Conservation (phyloP, 306 rosid genomes). For the Vicia sativa region DNA sequence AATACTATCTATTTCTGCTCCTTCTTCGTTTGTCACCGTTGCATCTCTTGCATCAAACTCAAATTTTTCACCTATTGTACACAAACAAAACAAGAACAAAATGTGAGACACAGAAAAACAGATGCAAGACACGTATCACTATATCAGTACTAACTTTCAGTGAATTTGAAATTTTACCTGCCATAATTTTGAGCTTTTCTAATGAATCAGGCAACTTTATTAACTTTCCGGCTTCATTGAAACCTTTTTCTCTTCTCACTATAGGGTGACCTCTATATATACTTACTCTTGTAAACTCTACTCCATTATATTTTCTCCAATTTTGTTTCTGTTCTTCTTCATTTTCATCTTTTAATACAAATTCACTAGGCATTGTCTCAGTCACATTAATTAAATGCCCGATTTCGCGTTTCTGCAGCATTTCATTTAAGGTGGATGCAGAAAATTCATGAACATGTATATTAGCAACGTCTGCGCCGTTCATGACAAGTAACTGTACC, state of each 20-base stretch:
- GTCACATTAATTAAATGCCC: conserved; percentile 60
- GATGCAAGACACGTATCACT: background rate
- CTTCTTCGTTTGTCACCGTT: conserved; percentile 69
- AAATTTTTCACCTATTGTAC: conserved; percentile 65
- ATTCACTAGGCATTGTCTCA: conserved; percentile 45
- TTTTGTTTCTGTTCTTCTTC: conserved; percentile 43
- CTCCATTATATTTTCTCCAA: conserved; percentile 42
- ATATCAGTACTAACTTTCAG: background rate
- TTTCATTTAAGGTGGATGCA: conserved; percentile 49
- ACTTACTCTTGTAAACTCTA: conserved; percentile 59
- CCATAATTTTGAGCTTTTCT: conserved; percentile 69
- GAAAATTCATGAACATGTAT: conserved; percentile 39
- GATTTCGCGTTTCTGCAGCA: conserved; percentile 52
- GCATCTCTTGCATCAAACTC: conserved; percentile 58
- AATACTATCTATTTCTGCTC: conserved; percentile 73
- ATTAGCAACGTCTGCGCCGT: conserved; percentile 52
- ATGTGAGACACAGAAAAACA: background rate
- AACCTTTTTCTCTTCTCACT: conserved; percentile 54
- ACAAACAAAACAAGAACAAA: background rate
- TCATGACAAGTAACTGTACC: conserved; percentile 66
- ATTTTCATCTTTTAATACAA: conserved; percentile 16
- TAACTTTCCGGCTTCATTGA: conserved; percentile 68
- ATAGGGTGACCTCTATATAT: conserved; percentile 79
- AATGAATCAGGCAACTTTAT: conserved; percentile 77
- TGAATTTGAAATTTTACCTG: conserved; percentile 56